These are phyloP conservation scores for Botryotinia convoluta DNA, from an alignment of 2,329 filamentous ascomycete genomes.

Conservation along the genomic window DNA sequence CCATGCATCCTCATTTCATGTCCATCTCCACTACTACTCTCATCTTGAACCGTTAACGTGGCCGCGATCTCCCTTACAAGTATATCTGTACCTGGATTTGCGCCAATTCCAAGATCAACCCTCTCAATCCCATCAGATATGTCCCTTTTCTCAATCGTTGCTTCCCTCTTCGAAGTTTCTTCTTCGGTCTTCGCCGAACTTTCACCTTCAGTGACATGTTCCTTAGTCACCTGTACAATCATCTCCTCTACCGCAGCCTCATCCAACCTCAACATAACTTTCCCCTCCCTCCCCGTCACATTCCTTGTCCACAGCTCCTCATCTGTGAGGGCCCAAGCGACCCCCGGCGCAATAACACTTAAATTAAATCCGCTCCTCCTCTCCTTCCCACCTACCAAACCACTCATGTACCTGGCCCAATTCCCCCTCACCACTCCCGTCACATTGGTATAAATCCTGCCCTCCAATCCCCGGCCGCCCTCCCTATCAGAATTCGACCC, in stretches of 20 bases:
- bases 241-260: conserved; percentile 40
- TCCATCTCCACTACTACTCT: conserved; percentile 64
- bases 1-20: conserved; percentile 82
- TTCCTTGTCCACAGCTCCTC: conserved; percentile 69
- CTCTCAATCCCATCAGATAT: conserved; percentile 14
- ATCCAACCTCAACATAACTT: conserved; percentile 66
- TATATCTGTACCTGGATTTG: conserved; percentile 38
- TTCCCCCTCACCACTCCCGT: conserved; percentile 38
- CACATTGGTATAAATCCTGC: conserved; percentile 38
- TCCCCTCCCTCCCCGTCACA: conserved; percentile 70
- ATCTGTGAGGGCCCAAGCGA: conserved; percentile 59
- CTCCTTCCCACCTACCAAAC: conserved; percentile 27
- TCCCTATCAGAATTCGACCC: not conserved
- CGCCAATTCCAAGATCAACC: not conserved
- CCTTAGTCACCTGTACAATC: conserved; percentile 22
- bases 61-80: conserved; percentile 66
- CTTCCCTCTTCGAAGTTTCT: not conserved
- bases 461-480: conserved; percentile 23
- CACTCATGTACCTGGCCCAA: conserved; percentile 35
- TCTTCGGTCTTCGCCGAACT: not conserved
- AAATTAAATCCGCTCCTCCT: conserved; percentile 55
- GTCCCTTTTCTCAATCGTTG: not conserved
- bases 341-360: conserved; percentile 59
- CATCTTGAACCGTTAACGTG: conserved; percentile 69
- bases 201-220: conserved; percentile 10